A percentile compares a stretch with the other conserved stretches of the same genome.
These are phyloP conservation scores for Schizophyllum commune DNA, from an alignment of 1,284 basidiomycete species.

Conservation along the genomic window DNA sequence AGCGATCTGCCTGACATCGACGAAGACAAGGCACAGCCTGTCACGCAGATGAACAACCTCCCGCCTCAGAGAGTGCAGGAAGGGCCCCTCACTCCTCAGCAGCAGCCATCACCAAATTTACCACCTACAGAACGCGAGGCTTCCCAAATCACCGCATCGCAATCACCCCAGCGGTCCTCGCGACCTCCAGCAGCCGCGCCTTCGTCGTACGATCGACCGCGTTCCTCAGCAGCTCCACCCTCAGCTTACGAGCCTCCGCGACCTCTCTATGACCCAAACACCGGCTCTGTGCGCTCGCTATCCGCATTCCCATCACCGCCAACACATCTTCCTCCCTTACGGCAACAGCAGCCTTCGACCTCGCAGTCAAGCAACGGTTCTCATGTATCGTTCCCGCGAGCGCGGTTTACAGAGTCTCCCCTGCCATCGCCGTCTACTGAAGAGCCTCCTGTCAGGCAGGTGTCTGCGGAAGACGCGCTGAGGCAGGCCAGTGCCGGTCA, in stretches of 20 bases:
- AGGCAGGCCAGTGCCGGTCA: neutral
- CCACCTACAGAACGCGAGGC: slow-evolving; percentile 1
- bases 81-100: slow-evolving; percentile 8
- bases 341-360: slow-evolving; percentile 22
- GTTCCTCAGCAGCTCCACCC: slow-evolving; percentile 9
- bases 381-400: slow-evolving; percentile 21
- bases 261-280: slow-evolving; percentile 29
- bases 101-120: slow-evolving; percentile 9
- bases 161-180: neutral
- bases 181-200: neutral
- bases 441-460: slow-evolving; percentile 7
- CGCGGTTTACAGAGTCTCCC: slow-evolving; percentile 23
- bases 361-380: slow-evolving; percentile 17
- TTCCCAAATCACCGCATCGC: neutral
- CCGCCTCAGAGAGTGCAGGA: neutral
- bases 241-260: slow-evolving; percentile 28
- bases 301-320: slow-evolving; percentile 67
- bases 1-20: slow-evolving; percentile 40
- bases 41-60: neutral
- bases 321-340: slow-evolving; percentile 57
- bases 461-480: slow-evolving; percentile 1
- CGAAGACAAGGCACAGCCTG: slow-evolving; percentile 6
- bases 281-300: slow-evolving; percentile 55
- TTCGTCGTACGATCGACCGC: neutral
- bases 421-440: slow-evolving; percentile 16